These are phyloP conservation scores for Blastobotrys elegans DNA, from an alignment of 1,139 yeast species.

Conservation along the genomic window DNA sequence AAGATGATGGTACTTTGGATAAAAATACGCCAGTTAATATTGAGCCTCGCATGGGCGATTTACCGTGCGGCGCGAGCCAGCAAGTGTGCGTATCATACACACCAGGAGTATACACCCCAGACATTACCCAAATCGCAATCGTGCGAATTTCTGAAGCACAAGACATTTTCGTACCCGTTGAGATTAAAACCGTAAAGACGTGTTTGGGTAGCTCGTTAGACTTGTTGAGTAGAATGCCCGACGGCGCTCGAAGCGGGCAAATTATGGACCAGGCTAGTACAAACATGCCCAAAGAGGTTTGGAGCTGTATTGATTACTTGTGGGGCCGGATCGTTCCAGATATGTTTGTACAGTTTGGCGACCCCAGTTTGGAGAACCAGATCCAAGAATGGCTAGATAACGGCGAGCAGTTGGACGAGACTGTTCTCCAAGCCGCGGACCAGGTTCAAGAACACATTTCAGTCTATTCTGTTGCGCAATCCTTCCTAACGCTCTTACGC, in stretches of 20 bases:
- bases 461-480: conserved; percentile 31
- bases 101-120: conserved; percentile 17
- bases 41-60: conserved; percentile 22
- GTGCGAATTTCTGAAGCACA: conserved; percentile 31
- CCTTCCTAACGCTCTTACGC: conserved; percentile 33
- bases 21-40: conserved; percentile 14
- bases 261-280: conserved; percentile 18
- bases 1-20: background rate
- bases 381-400: conserved; percentile 36
- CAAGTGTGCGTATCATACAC: conserved; percentile 20
- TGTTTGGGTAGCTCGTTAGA: conserved; percentile 33
- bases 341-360: conserved; percentile 25
- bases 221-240: conserved; percentile 27
- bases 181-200: conserved; percentile 29
- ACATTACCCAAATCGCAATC: conserved; percentile 27
- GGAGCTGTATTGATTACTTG: conserved; percentile 36
- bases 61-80: conserved; percentile 29
- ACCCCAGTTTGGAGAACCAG: conserved; percentile 27
- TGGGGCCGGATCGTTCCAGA: conserved; percentile 24
- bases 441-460: conserved; percentile 25
- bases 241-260: conserved; percentile 28
- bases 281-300: conserved; percentile 33
- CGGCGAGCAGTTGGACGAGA: conserved; percentile 32
- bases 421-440: conserved; percentile 31
- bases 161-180: conserved; percentile 33